Conservation (phyloP, 495 filamentous ascomycete genomes). For the Hyaloscypha bicolor region DNA sequence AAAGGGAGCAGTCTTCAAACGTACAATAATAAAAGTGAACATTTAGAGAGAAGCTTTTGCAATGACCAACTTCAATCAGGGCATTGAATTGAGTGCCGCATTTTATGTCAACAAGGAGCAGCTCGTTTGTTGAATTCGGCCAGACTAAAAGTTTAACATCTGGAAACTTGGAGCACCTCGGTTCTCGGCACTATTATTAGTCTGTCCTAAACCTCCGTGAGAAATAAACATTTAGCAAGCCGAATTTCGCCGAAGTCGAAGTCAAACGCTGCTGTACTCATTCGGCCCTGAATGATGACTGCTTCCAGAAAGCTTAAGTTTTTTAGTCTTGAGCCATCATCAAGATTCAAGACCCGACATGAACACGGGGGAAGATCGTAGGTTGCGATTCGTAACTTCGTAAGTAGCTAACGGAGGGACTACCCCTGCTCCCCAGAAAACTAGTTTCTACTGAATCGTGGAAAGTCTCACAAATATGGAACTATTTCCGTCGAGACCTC, state of each 20-base stretch:
- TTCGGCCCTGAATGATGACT: neutral
- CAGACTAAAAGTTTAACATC: neutral
- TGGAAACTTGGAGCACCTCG: neutral
- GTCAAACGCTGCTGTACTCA: neutral
- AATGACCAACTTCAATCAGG: no score
- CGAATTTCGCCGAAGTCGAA: neutral
- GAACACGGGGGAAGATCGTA: no score
- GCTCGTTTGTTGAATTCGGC: neutral
- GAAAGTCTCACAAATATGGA: neutral
- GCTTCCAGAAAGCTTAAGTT: no score
- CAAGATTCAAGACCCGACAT: no score
- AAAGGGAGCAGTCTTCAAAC: no score
- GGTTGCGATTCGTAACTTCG: no score
- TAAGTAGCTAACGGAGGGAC: neutral
- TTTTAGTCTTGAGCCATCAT: no score
- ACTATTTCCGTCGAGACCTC: neutral
- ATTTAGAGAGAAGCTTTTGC: no score
- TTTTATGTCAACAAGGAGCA: no score
- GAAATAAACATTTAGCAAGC: neutral
- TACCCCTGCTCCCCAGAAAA: neutral
- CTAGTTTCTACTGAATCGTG: neutral
- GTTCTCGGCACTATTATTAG: neutral
- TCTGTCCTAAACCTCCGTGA: neutral
- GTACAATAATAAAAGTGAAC: no score
- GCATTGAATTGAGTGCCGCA: no score